phyloP scores from a whole-genome alignment of 2,329 filamentous ascomycete genomes.

The Pseudogymnoascus sp. region DNA sequence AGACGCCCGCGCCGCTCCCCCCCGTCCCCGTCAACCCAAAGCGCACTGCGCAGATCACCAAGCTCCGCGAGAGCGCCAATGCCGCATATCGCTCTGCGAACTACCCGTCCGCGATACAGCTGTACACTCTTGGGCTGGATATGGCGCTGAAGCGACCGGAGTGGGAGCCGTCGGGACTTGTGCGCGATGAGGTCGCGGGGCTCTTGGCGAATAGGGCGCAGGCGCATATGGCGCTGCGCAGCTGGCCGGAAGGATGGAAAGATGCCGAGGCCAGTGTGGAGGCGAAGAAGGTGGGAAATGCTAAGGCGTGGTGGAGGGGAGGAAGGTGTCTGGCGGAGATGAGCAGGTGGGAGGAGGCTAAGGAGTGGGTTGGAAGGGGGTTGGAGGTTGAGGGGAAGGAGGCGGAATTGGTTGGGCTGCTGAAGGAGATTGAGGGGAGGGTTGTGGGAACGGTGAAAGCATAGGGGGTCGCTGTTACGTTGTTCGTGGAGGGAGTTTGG shows the following conservation, averaged over 20 bases:
- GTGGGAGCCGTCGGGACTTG: constrained; percentile 81
- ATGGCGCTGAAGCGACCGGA: constrained; percentile 76
- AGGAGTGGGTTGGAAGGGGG: constrained; percentile 66
- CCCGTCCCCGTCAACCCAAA: constrained; percentile 91
- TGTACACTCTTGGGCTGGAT: constrained; percentile 79
- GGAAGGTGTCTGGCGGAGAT: constrained; percentile 86
- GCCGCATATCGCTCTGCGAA: constrained; percentile 69
- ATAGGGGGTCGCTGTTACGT: not conserved
- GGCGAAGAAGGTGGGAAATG: constrained; percentile 76
- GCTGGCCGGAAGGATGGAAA: constrained; percentile 77
- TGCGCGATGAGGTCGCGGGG: constrained; percentile 73
- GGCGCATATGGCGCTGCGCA: constrained; percentile 73
- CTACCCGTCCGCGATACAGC: constrained; percentile 65
- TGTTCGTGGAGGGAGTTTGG: not conserved
- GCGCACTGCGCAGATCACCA: constrained; percentile 76
- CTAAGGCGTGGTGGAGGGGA: constrained; percentile 89
- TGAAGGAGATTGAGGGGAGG: constrained; percentile 53
- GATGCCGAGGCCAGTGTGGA: constrained; percentile 87
- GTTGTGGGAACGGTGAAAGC: constrained; percentile 16
- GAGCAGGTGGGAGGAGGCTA: constrained; percentile 75
- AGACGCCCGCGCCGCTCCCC: constrained; percentile 64
- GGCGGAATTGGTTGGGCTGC: constrained; percentile 52
- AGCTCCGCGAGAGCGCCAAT: constrained; percentile 86
- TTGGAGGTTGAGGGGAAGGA: constrained; percentile 76
- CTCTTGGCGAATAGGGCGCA: constrained; percentile 84